Evolutionary conservation across 805 yeast genomes (phyloP).

Genomic region (Cephaloascus fragrans): DNA sequence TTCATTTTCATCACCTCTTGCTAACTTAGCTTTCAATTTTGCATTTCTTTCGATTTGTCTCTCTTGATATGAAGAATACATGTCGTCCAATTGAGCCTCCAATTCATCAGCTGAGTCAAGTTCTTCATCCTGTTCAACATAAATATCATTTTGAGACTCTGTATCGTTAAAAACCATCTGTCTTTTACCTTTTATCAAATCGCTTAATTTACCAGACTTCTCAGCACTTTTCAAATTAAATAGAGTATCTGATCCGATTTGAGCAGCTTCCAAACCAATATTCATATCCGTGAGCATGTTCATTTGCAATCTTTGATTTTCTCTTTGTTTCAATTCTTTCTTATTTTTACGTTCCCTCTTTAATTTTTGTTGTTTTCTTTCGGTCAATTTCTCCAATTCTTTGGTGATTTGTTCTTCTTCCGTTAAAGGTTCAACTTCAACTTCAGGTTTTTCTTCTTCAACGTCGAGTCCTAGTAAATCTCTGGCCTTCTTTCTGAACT

Average conservation of each 20-base stretch:
- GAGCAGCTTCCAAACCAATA: conserved; percentile 88
- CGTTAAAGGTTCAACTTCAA: conserved; percentile 61
- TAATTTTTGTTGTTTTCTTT: conserved; percentile 53
- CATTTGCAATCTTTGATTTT: conserved; percentile 87
- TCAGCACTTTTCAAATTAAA: conserved; percentile 83
- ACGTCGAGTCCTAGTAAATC: conserved; percentile 61
- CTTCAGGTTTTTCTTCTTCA: conserved; percentile 34
- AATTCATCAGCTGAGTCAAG: conserved; percentile 43
- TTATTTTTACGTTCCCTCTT: conserved; percentile 77
- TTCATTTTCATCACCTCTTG: conserved; percentile 69
- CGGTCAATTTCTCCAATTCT: conserved; percentile 68
- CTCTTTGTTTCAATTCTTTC: conserved; percentile 81
- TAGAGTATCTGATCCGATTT: conserved; percentile 64
- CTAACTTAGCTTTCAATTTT: conserved; percentile 55
- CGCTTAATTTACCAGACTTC: conserved; percentile 72
- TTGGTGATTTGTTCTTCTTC: conserved; percentile 88
- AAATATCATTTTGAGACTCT: conserved; percentile 51
- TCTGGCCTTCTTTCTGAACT: conserved; percentile 86
- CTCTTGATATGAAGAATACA: conserved; percentile 68
- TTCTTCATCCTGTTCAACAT: conserved; percentile 36
- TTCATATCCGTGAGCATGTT: conserved; percentile 90
- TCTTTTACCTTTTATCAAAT: conserved; percentile 70
- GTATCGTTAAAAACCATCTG: conserved; percentile 48
- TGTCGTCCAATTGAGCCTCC: conserved; percentile 73
- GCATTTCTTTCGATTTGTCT: conserved; percentile 61